Base-by-base conservation (phyloP, 805 yeast species). In the Candida taoyuanica region DNA sequence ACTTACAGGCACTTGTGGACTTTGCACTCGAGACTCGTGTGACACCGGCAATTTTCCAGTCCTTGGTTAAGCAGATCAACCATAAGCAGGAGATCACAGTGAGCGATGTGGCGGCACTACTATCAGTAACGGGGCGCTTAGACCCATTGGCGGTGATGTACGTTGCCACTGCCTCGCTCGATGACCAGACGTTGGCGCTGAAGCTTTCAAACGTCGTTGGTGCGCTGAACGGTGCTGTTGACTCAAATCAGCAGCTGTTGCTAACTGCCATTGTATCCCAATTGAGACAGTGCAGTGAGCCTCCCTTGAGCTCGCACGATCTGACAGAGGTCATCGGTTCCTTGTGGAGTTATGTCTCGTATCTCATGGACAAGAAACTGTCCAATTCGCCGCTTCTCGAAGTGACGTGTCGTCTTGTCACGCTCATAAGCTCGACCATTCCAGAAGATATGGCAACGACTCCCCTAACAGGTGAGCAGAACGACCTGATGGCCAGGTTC, bases 141-240 rank as follows among this genome's bases (percentile, higher is more conserved):
- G 53, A 54, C 26, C 58, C 60, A n/a, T 31, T 54, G 29, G 29
- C 38, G 7, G 44, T 43, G 13, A 33, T 45, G 17, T 55, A 50
- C 31, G 31, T 55, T 6, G 27, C 33, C 1, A 16, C 45, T 4
- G 42, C 47, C 14, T 40, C 41, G n/a, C 29, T 46, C 5, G 40
- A 46, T 2, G 48, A 44, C 7, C 43, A 44, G 41, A 14, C 30
- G 5, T 15, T 28, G 13, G 21, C 28, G 7, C 17, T 52, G 20
- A 45, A 38, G 19, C 40, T 52, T 13, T 26, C 51, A 2, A 34
- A 30, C 2, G 28, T 55, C 8, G 15, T 53, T 4, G 15, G 36
- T 4, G 13, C 33, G n/a, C 32, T 53, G 13, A 21, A 28, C 9
- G 4, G 1, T 7, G 51, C 53, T 11, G 35, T 32, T 1, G 44